Evolutionary conservation across 1,284 basidiomycete species (phyloP), one percentile per base, ranked within the genome.

Genomic region (Takashimella koratensis): DNA sequence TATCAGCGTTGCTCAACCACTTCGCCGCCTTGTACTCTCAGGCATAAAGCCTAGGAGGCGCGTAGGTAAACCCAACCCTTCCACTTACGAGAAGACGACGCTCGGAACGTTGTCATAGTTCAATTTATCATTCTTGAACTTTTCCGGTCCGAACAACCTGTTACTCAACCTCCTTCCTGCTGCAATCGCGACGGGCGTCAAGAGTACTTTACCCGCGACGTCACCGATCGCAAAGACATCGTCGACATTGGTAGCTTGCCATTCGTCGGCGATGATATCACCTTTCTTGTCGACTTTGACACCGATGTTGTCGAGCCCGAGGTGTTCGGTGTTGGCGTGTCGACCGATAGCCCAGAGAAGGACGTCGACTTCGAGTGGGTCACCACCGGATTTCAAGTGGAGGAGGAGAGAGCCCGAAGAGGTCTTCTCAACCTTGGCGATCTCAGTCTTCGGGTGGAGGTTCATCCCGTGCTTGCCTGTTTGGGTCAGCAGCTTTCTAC

Each of bases 141-240:
- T 80, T 51, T 84, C 81, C 0, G 85, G 84, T 10, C 95, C 96
- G 71, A 91, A 98, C 49, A 98, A 77, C 48, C 96, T 80, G 79
- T 98, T 98, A 47, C 86, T 82, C 40, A 98, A 78, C 57, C 91
- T 80, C 53, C 95, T 81, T 22, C 93, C 95, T 4, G 96, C 96
- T 46, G 95, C 95, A 58, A 99, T 96, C 21, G 95, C 96, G 5
- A 99, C 96, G n/a, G 96, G 95, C 1, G 95, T 99, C 57, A 99
- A 81, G 24, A 94, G 79, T 22, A 85, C 90, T 77, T 95, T 94
- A 57, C 95, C 95, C 60, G 84, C 84, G 13, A 94, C 90, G 72
- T 99, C 95, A 8, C 95, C 96, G 56, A 98, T 86, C 3, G 92
- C 84, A 50, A 82, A 87, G 62, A 98, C 80, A 52, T 83, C 81